Evolutionary conservation across 1,139 yeast genomes (phyloP).

Genomic region (Magnusiomyces magnusii): DNA sequence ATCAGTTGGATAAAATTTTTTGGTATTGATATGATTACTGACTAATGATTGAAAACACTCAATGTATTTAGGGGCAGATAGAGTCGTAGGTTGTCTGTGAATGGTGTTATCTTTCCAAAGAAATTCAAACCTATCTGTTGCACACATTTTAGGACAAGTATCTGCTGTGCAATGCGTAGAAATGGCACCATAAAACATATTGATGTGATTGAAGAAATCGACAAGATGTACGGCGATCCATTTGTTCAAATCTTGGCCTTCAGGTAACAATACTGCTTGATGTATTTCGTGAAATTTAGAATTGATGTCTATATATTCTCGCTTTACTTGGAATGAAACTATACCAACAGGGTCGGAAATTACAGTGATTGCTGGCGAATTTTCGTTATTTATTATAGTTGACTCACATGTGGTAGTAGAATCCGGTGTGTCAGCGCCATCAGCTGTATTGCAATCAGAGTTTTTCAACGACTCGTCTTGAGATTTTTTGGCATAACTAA

Average conservation of each 20-base stretch:
- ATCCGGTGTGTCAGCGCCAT: too few species aligned
- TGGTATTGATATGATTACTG: conserved; percentile 83
- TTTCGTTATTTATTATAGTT: too few species aligned
- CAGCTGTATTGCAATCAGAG: too few species aligned
- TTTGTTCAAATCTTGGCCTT: conserved; percentile 85
- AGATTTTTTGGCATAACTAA: too few species aligned
- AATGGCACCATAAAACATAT: conserved; percentile 93
- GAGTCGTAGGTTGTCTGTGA: conserved; percentile 54
- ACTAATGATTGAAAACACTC: conserved; percentile 94
- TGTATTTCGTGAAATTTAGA: conserved; percentile 86
- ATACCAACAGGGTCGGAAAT: conserved; percentile 19
- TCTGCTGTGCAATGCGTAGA: conserved; percentile 93
- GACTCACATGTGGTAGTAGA: neutral
- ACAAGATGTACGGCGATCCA: conserved; percentile 89
- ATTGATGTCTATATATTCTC: conserved; percentile 89
- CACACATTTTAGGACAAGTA: conserved; percentile 94
- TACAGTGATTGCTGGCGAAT: too few species aligned
- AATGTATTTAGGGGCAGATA: conserved; percentile 91
- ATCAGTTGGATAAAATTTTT: conserved; percentile 80
- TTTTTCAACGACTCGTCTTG: too few species aligned
- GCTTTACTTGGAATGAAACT: conserved; percentile 31
- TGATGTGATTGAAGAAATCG: conserved; percentile 83
- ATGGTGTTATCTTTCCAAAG: conserved; percentile 77
- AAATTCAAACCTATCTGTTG: conserved; percentile 93
- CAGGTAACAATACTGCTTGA: conserved; percentile 90